These are phyloP conservation scores for Pichia sp. DNA, from an alignment of 1,139 yeast genomes.

Conservation along the genomic window DNA sequence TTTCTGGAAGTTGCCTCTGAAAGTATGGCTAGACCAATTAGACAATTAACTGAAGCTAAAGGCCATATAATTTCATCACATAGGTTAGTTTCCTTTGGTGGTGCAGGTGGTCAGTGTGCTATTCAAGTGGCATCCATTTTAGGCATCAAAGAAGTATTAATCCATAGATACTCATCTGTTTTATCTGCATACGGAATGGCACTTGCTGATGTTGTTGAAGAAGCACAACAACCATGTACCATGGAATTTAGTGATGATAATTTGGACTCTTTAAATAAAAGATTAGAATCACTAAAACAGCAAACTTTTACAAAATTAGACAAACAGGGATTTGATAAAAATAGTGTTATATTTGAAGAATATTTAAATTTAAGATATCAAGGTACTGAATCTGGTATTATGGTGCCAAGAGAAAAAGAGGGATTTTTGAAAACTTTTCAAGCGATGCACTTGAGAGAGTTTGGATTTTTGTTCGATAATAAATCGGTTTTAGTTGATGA, in stretches of 20 bases:
- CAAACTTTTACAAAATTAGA: slow-evolving; percentile 34
- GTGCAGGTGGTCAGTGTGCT: slow-evolving; percentile 55
- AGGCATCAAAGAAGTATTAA: slow-evolving; percentile 41
- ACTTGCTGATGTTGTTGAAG: slow-evolving; percentile 56
- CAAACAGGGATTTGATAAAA: slow-evolving; percentile 42
- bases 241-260: slow-evolving; percentile 32
- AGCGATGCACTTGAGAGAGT: slow-evolving; percentile 53
- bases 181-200: slow-evolving; percentile 53
- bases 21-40: slow-evolving; percentile 51
- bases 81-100: slow-evolving; percentile 50
- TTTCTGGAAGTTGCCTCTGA: slow-evolving; percentile 50
- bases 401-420: slow-evolving; percentile 41
- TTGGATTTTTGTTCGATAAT: slow-evolving; percentile 56
- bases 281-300: slow-evolving; percentile 33
- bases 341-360: slow-evolving; percentile 41
- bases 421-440: slow-evolving; percentile 23
- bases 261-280: slow-evolving; percentile 28
- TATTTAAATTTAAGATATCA: slow-evolving; percentile 74
- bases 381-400: slow-evolving; percentile 82
- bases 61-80: slow-evolving; percentile 44
- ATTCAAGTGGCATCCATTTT: slow-evolving; percentile 45
- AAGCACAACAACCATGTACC: slow-evolving; percentile 56
- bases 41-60: slow-evolving; percentile 50
- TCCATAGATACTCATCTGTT: slow-evolving; percentile 49
- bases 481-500: slow-evolving; percentile 73